Evolutionary conservation across 768 basidiomycete species (phyloP), one percentile per base, ranked within the genome.

Genomic region (Boletus sensibilis): DNA sequence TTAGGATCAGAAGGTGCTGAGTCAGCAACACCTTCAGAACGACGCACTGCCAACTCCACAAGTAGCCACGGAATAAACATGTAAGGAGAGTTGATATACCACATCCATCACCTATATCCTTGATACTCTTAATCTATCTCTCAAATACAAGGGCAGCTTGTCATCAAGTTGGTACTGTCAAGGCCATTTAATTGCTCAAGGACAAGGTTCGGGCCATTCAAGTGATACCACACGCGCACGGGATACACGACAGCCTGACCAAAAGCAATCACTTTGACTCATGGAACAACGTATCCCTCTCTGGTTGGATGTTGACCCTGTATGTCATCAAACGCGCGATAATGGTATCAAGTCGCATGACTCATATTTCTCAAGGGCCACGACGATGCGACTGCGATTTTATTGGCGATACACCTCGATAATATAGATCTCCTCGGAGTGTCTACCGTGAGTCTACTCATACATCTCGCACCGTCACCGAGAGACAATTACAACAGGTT

Each of bases 371-470:
- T 51, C 44, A 49, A 92, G 90, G 92, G 93, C 14, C 93, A 95
- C 64, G 93, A 96, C 64, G 93, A 95, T 74, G 94, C 90, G 5
- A 85, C 84, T 12, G 92, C 91, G 4, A 85, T 95, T 49, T 75
- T 95, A 66, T 74, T 94, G 10, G 91, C 90, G 5, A 66, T 88
- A 5, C 83, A 91, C 60, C 78, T 79, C 13, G 78, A 81, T 1
- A 79, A 85, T 56, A 79, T 94, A 53, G 71, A 79, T 37, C 81
- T 96, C 20, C 72, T 93, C 7, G 94, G 93, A 1, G 74, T 95
- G n/a, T 94, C 92, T 0, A 91, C 91, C 25, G 92, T 91, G 71
- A 63, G 76, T 56, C 25, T 41, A 16, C 23, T 27, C 34, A n/a
- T 18, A 1, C 10, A 35, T 46, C 27, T 39, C 35, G 1, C 2